phyloP scores from a whole-genome alignment of 768 basidiomycete species.

The Naganishia onofrii region DNA sequence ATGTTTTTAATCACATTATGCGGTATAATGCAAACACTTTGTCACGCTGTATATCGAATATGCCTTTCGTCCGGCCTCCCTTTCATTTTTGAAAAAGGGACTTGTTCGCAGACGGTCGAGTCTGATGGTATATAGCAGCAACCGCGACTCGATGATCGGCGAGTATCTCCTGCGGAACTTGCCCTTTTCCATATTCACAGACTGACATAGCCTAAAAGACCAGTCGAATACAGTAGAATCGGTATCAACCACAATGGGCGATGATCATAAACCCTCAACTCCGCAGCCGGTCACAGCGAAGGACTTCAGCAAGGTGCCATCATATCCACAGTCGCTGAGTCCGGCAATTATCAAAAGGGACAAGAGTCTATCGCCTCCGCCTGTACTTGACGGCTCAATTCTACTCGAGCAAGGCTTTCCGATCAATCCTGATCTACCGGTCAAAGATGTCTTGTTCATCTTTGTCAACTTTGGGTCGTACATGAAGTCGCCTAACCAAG shows the following conservation, averaged over 20 bases:
- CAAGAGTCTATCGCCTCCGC: neutral
- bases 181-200: neutral
- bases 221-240: no score
- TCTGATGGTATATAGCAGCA: no score
- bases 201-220: neutral
- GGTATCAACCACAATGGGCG: neutral
- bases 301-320: constrained; percentile 14
- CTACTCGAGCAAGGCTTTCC: constrained; percentile 12
- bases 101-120: no score
- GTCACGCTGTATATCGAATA: neutral
- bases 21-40: no score
- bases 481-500: constrained; percentile 46
- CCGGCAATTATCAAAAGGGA: neutral
- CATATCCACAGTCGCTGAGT: neutral
- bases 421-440: constrained; percentile 46
- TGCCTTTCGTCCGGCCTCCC: neutral
- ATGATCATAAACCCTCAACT: constrained; percentile 12
- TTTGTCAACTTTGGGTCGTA: constrained; percentile 49
- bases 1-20: neutral
- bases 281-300: constrained; percentile 1
- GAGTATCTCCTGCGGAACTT: no score
- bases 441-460: constrained; percentile 45
- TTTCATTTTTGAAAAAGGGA: no score
- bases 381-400: neutral
- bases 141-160: no score